Evolutionary conservation across 2,329 filamentous ascomycete species (phyloP), one percentile per base, ranked within the genome.

Genomic region (Epichloe typhina): DNA sequence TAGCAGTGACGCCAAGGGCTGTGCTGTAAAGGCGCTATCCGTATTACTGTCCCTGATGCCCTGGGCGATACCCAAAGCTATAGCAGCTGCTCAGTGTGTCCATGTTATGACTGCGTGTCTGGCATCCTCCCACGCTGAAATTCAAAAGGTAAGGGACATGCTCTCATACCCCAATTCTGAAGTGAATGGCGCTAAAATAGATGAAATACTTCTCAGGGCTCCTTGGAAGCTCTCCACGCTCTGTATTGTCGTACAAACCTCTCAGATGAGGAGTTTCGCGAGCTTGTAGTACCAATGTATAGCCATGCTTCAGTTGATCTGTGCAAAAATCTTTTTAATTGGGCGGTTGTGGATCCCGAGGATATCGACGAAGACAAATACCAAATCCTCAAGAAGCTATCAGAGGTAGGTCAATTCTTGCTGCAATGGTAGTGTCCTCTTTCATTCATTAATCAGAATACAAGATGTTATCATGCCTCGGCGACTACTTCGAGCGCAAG

Each of bases 351-450:
- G 42, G 84, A 89, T 56, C 79, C 88, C 3, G 79, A 87, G 53
- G 84, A 95, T 58, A 81, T 95, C 52, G 87, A 96, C 57, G 88
- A 95, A 61, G 84, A 89, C 61, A 94, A 89, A 63, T 97, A 98
- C 64, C 82, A 88, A 50, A 82, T 96, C 58, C 82, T 87, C 40
- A 97, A 97, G 71, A 96, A 95, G 67, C 80, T 97, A 45, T 89
- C 90, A 1, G 93, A 98, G 78, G 86, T 89, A 74, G 57, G 69
- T 58, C 13, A 9, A 11, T 39, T 15, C 31, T 23, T 12, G 4
- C 33, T 11, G 33, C 19, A 21, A 33, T 31, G 33, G 43, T 33
- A 31, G 43, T 50, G 45, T 53, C 15, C 19, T 26, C 33, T 5
- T 17, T 3, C 40, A 9, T 52, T 53, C 38, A 48, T 48, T 56